Evolutionary conservation across 805 yeast species (phyloP).

Genomic region (Debaryomyces maramus): DNA sequence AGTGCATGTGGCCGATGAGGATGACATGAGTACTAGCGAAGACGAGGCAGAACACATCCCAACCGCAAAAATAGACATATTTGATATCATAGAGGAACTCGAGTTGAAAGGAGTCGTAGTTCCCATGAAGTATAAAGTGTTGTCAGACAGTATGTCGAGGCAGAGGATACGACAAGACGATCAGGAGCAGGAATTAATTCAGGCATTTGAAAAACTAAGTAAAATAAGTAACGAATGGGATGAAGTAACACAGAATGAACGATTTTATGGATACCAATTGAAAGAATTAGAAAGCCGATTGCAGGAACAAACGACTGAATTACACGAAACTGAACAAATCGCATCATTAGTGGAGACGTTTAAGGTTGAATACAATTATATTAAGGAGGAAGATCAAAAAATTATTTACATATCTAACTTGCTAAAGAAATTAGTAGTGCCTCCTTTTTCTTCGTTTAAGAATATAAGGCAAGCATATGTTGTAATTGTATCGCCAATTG

Average conservation of each 20-base stretch:
- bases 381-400: not conserved
- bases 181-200: slow-evolving; percentile 9
- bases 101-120: slow-evolving; percentile 34
- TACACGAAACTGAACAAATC: not conserved
- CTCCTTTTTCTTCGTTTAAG: not conserved
- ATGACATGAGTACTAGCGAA: slow-evolving; percentile 21
- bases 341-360: slow-evolving; percentile 1
- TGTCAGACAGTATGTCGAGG: slow-evolving; percentile 25
- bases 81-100: slow-evolving; percentile 35
- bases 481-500: slow-evolving; percentile 7
- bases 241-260: slow-evolving; percentile 9
- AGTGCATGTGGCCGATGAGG: slow-evolving; percentile 13
- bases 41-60: slow-evolving; percentile 15
- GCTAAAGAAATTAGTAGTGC: slow-evolving; percentile 1
- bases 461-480: slow-evolving; percentile 10
- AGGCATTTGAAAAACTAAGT: slow-evolving; percentile 15
- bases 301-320: not conserved
- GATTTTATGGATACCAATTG: slow-evolving; percentile 10
- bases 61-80: slow-evolving; percentile 22
- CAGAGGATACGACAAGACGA: slow-evolving; percentile 1
- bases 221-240: slow-evolving; percentile 16
- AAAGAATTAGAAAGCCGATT: slow-evolving; percentile 4
- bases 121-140: slow-evolving; percentile 34
- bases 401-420: slow-evolving; percentile 1
- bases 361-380: not conserved